Evolutionary conservation across 257 asterid genomes (phyloP).

Genomic region (Misopates orontium): DNA sequence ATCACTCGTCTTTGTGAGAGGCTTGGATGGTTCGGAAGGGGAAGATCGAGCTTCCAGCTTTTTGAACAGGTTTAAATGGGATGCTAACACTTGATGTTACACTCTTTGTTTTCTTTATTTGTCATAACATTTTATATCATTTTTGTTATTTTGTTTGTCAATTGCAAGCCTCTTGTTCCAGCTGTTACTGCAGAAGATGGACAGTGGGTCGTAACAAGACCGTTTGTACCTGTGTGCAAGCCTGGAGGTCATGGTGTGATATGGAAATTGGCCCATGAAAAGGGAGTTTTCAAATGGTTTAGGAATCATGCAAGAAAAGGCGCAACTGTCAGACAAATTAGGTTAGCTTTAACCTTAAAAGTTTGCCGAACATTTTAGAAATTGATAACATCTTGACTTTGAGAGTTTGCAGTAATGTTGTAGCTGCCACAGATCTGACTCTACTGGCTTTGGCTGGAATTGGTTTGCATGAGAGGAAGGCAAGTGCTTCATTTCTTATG

Average conservation of each 20-base stretch:
- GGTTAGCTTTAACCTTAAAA: conserved; percentile 46
- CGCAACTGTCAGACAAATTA: conserved; percentile 94
- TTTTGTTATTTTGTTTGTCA: conserved; percentile 35
- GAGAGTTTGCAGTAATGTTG: conserved; percentile 79
- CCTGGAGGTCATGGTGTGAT: conserved; percentile 99
- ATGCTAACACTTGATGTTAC: conserved; percentile 25
- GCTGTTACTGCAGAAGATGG: conserved; percentile 95
- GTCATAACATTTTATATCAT: conserved; percentile 27
- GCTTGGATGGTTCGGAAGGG: conserved; percentile 94
- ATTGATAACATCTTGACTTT: conserved; percentile 40
- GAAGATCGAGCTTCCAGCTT: conserved; percentile 66
- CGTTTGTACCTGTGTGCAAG: conserved; percentile 79
- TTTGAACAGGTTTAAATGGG: conserved; percentile 79
- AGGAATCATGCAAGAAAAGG: conserved; percentile 76
- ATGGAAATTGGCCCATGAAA: conserved; percentile 96
- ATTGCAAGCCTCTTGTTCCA: conserved; percentile 97
- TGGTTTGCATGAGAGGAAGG: conserved; percentile 88
- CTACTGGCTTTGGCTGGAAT: conserved; percentile 94
- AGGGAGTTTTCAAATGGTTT: conserved; percentile 94
- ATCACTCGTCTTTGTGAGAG: conserved; percentile 71
- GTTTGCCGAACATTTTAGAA: conserved; percentile 24
- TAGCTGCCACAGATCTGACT: conserved; percentile 97
- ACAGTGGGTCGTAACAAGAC: conserved; percentile 70
- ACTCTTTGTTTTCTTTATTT: conserved; percentile 27
- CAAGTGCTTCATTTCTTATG: conserved; percentile 35